Conservation (phyloP, 2,329 filamentous ascomycete genomes). For the Neonectria faginata region DNA sequence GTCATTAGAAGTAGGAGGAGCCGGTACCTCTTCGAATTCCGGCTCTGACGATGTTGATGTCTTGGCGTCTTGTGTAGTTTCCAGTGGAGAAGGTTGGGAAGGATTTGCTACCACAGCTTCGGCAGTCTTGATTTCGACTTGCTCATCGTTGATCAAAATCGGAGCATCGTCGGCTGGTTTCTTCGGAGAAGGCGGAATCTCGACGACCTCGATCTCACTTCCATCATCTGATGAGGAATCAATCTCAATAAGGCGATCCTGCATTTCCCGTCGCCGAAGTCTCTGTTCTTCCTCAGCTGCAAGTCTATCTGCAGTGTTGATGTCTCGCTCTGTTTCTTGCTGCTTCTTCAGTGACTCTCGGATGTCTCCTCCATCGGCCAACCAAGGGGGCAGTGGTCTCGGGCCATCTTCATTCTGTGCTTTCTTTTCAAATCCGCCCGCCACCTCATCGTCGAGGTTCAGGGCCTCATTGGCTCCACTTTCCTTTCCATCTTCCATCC, state of each 20-base stretch:
- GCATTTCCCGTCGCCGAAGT: conserved; percentile 55
- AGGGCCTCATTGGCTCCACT: conserved; percentile 39
- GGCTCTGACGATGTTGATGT: conserved; percentile 3
- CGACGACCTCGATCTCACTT: conserved; percentile 69
- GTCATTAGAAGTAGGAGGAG: background rate
- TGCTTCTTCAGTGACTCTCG: conserved; percentile 71
- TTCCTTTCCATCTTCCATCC: conserved; percentile 40
- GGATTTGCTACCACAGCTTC: background rate
- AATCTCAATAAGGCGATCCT: conserved; percentile 69
- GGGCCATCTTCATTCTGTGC: conserved; percentile 56
- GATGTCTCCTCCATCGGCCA: conserved; percentile 74
- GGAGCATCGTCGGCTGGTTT: conserved; percentile 19
- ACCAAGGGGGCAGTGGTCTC: conserved; percentile 81
- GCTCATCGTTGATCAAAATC: conserved; percentile 27
- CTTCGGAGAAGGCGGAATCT: conserved; percentile 55
- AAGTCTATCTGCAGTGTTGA: conserved; percentile 73
- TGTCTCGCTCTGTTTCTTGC: conserved; percentile 66
- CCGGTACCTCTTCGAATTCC: conserved; percentile 19
- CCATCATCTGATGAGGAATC: conserved; percentile 70
- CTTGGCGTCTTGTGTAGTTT: conserved; percentile 7
- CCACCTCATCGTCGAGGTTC: conserved; percentile 57
- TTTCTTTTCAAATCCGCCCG: conserved; percentile 75
- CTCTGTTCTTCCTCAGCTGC: conserved; percentile 68
- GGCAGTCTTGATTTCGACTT: conserved; percentile 5
- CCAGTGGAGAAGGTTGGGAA: background rate